phyloP scores from a whole-genome alignment of 2,329 filamentous ascomycete genomes.

The Alternaria sp. region DNA sequence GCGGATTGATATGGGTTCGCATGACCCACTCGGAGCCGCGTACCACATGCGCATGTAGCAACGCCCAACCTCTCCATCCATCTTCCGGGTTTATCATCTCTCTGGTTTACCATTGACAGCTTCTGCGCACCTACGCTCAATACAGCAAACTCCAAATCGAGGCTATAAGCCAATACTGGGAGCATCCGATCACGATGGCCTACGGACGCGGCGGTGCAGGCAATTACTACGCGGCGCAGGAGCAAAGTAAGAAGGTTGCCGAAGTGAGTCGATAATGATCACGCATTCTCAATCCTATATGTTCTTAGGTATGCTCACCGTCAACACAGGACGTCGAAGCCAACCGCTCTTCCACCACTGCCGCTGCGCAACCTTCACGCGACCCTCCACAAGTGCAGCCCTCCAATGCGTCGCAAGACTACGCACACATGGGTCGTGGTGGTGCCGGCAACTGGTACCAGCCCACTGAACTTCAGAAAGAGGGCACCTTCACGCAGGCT shows the following conservation, averaged over 20 bases:
- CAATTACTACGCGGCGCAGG: slow-evolving; percentile 49
- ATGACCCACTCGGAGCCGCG: slow-evolving; percentile 23
- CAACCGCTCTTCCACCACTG: slow-evolving; percentile 31
- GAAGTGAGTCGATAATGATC: slow-evolving; percentile 28
- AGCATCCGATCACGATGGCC: slow-evolving; percentile 24
- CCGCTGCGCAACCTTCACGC: slow-evolving; percentile 10
- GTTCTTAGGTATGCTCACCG: slow-evolving; percentile 1
- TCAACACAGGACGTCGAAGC: slow-evolving; percentile 49
- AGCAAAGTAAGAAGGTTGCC: slow-evolving; percentile 36
- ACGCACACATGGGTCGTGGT: slow-evolving; percentile 54
- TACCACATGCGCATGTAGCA: background rate
- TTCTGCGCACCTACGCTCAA: background rate
- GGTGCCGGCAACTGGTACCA: slow-evolving; percentile 57
- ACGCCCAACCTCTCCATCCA: background rate
- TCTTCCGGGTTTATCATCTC: background rate
- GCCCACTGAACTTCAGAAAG: slow-evolving; percentile 48
- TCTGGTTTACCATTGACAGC: background rate
- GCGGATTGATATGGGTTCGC: slow-evolving; percentile 9
- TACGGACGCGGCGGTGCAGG: slow-evolving; percentile 55
- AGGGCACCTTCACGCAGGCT: slow-evolving; percentile 47
- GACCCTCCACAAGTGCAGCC: slow-evolving; percentile 20
- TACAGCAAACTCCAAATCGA: background rate
- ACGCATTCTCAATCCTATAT: background rate
- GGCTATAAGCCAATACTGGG: background rate
- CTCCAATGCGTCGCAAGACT: slow-evolving; percentile 41